Evolutionary conservation across 2,329 filamentous ascomycete species (phyloP).

Genomic region (Polychaeton citri): DNA sequence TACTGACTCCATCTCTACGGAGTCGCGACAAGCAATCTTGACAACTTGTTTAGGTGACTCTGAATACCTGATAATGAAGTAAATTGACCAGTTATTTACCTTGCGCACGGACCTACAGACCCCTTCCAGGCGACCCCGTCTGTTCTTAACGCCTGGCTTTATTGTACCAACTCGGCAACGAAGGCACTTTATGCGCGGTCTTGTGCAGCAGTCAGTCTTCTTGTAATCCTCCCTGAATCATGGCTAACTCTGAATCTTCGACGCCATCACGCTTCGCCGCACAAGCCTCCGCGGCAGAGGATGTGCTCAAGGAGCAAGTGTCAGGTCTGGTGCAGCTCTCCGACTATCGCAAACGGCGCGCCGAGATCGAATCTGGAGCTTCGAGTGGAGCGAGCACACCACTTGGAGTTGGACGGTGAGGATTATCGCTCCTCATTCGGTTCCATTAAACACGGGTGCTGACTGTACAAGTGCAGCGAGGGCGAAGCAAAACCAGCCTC

Average conservation of each 20-base stretch:
- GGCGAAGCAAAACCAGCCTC: constrained; percentile 31
- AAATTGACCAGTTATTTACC: no score
- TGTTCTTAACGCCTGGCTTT: no score
- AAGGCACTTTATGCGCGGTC: no score
- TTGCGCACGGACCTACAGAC: no score
- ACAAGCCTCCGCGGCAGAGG: constrained; percentile 63
- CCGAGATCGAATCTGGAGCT: constrained; percentile 72
- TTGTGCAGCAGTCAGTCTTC: background rate
- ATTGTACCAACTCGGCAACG: no score
- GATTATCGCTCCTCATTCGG: constrained; percentile 5
- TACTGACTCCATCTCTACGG: no score
- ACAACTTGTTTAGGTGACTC: no score
- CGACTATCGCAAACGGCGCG: constrained; percentile 91
- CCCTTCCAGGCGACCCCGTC: no score
- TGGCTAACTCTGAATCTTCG: constrained; percentile 11
- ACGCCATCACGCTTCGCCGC: constrained; percentile 48
- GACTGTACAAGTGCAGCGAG: constrained; percentile 44
- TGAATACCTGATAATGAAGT: no score
- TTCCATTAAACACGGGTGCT: constrained; percentile 23
- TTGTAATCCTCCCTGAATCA: constrained; percentile 1
- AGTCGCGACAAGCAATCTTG: no score
- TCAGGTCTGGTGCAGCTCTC: constrained; percentile 84
- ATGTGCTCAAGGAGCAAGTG: constrained; percentile 71
- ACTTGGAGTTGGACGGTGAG: constrained; percentile 42
- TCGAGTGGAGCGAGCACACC: constrained; percentile 45